These are phyloP conservation scores for Linnemannia exigua DNA, from an alignment of 192 early-diverging fungal genomes.

Conservation along the genomic window DNA sequence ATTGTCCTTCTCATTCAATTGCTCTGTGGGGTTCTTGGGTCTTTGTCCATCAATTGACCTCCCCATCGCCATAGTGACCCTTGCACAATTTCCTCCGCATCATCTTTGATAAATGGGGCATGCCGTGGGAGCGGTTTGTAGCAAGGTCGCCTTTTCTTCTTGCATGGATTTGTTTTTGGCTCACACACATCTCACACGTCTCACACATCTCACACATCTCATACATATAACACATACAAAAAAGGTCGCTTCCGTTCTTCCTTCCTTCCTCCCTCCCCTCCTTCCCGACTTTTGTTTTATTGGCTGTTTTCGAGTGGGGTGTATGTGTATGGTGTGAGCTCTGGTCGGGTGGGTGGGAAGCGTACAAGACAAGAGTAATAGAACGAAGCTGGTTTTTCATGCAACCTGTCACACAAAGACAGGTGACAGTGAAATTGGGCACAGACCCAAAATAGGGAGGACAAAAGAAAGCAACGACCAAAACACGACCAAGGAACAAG, in stretches of 20 bases:
- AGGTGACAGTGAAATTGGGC: neutral
- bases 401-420: constrained; percentile 5
- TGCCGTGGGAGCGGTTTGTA: neutral
- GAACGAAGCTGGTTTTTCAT: neutral
- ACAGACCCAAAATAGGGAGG: constrained; percentile 3
- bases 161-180: neutral
- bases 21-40: neutral
- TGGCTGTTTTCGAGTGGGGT: neutral
- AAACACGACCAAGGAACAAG: neutral
- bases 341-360: constrained; percentile 8
- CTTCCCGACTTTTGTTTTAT: neutral
- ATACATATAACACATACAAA: no score
- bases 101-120: neutral
- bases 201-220: neutral
- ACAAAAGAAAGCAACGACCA: neutral
- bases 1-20: neutral
- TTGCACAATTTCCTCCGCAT: constrained; percentile 5
- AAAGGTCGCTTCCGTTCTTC: constrained; percentile 1
- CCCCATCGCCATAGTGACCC: neutral
- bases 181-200: no score
- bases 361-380: neutral
- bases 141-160: neutral
- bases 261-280: neutral
- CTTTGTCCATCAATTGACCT: neutral
- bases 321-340: neutral